Percentiles rank a stretch among this genome's conserved stretches.
phyloP scores from a whole-genome alignment of 208 protist genomes.

The Leishmania aethiopica region DNA sequence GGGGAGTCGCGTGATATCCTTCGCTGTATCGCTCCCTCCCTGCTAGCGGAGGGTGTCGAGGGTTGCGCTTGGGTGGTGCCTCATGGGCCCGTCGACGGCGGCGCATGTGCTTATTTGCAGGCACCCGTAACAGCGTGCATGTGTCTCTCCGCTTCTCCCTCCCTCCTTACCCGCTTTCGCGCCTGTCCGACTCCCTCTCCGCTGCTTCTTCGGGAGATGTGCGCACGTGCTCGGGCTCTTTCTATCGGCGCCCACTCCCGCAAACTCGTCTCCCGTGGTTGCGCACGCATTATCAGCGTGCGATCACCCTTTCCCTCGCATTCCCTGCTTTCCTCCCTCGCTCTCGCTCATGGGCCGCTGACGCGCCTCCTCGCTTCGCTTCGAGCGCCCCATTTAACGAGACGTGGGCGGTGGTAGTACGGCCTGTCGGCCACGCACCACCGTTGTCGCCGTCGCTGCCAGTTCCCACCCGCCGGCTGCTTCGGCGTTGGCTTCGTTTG shows the following conservation, averaged over 20 bases:
- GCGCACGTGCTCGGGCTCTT: neutral
- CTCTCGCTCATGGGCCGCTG: neutral
- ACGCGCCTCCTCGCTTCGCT: neutral
- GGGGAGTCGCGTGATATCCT: neutral
- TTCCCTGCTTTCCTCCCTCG: neutral
- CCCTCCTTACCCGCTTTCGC: neutral
- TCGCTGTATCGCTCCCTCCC: neutral
- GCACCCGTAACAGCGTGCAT: neutral
- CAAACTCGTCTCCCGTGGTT: neutral
- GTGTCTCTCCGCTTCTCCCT: neutral
- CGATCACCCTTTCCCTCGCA: neutral
- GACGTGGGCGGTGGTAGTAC: neutral
- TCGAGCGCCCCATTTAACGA: neutral
- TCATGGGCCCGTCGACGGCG: neutral
- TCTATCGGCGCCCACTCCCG: neutral
- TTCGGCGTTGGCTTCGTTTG: neutral
- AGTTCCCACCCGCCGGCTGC: neutral
- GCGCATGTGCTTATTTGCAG: neutral
- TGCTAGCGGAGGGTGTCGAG: slow-evolving; percentile 1
- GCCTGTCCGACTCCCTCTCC: neutral
- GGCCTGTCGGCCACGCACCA: neutral
- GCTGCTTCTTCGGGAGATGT: neutral
- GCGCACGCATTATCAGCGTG: neutral
- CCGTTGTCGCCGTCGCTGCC: neutral
- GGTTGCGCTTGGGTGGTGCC: neutral